phyloP scores from a whole-genome alignment of 2,329 filamentous ascomycete species.

The Xylariaceae sp. region DNA sequence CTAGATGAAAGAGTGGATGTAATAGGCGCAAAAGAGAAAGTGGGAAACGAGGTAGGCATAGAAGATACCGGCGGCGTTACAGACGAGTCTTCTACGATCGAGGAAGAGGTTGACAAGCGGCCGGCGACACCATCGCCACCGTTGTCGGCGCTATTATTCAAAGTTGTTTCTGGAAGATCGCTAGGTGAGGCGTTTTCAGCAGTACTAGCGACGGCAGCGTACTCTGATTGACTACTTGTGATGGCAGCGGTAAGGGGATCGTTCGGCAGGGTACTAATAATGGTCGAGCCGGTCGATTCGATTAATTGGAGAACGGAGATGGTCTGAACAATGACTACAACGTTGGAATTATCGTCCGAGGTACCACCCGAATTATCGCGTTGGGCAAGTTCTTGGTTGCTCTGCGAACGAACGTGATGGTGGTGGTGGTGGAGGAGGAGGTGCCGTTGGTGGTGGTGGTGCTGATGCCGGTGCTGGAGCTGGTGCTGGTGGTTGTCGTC shows the following conservation, averaged over 20 bases:
- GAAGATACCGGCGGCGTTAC: slow-evolving; percentile 31
- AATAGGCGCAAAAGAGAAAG: slow-evolving; percentile 32
- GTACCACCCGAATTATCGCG: slow-evolving; percentile 21
- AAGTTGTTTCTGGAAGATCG: slow-evolving; percentile 34
- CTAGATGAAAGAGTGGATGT: slow-evolving; percentile 33
- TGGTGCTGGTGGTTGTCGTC: not conserved
- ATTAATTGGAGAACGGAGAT: slow-evolving; percentile 52
- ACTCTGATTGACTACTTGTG: slow-evolving; percentile 11
- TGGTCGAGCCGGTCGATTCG: slow-evolving; percentile 44
- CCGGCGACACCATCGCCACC: slow-evolving; percentile 25
- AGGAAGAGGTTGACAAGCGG: slow-evolving; percentile 20
- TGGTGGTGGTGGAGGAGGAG: slow-evolving; percentile 26
- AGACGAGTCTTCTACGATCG: slow-evolving; percentile 27
- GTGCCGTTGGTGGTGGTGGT: slow-evolving; percentile 19
- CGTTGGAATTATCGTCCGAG: slow-evolving; percentile 20
- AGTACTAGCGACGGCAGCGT: slow-evolving; percentile 38
- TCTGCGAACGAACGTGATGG: slow-evolving; percentile 33
- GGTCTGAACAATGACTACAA: slow-evolving; percentile 49
- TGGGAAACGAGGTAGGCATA: slow-evolving; percentile 34
- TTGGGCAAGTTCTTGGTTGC: slow-evolving; percentile 16
- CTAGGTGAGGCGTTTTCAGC: slow-evolving; percentile 30
- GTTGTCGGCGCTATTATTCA: slow-evolving; percentile 7
- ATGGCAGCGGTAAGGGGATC: slow-evolving; percentile 27
- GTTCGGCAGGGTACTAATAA: slow-evolving; percentile 41
- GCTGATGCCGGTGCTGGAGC: slow-evolving; percentile 6